phyloP scores from a whole-genome alignment of 2,329 filamentous ascomycete species.

The Aspergillus felis region DNA sequence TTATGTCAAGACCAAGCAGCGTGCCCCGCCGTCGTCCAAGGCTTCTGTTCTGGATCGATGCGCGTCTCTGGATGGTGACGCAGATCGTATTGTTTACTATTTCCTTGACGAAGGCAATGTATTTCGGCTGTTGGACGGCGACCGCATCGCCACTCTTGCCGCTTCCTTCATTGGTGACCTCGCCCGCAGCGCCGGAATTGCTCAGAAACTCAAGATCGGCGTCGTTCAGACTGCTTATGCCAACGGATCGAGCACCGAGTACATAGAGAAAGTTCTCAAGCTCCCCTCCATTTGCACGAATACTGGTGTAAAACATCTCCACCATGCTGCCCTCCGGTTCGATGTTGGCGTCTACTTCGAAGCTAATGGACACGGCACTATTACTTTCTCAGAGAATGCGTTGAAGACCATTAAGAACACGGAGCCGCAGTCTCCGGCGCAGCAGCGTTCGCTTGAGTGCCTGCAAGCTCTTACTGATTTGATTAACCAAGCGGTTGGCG shows the following conservation, averaged over 20 bases:
- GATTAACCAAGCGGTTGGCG: slow-evolving; percentile 97
- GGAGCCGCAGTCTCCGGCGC: slow-evolving; percentile 83
- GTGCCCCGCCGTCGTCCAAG: slow-evolving; percentile 78
- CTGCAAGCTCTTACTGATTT: slow-evolving; percentile 80
- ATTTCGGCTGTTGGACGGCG: slow-evolving; percentile 92
- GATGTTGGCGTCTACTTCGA: slow-evolving; percentile 98
- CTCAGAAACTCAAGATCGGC: slow-evolving; percentile 79
- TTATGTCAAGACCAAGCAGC: slow-evolving; percentile 95
- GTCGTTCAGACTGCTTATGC: slow-evolving; percentile 97
- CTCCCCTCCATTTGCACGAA: slow-evolving; percentile 90
- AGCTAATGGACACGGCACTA: slow-evolving; percentile 95
- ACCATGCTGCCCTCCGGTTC: slow-evolving; percentile 92
- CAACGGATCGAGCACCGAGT: slow-evolving; percentile 90
- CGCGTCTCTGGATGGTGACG: slow-evolving; percentile 92
- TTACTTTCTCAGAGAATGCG: slow-evolving; percentile 86
- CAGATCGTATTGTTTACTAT: slow-evolving; percentile 94
- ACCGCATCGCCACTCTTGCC: slow-evolving; percentile 91
- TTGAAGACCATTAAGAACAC: slow-evolving; percentile 72
- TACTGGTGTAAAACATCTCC: slow-evolving; percentile 95
- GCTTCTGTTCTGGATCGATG: slow-evolving; percentile 71
- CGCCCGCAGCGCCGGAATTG: slow-evolving; percentile 71
- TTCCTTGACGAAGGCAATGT: slow-evolving; percentile 76
- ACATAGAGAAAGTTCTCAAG: slow-evolving; percentile 81
- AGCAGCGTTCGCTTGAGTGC: slow-evolving; percentile 82
- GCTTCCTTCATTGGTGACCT: slow-evolving; percentile 92